Evolutionary conservation across 331 rosid genomes (phyloP).

Genomic region (Phaseolus coccineus): DNA sequence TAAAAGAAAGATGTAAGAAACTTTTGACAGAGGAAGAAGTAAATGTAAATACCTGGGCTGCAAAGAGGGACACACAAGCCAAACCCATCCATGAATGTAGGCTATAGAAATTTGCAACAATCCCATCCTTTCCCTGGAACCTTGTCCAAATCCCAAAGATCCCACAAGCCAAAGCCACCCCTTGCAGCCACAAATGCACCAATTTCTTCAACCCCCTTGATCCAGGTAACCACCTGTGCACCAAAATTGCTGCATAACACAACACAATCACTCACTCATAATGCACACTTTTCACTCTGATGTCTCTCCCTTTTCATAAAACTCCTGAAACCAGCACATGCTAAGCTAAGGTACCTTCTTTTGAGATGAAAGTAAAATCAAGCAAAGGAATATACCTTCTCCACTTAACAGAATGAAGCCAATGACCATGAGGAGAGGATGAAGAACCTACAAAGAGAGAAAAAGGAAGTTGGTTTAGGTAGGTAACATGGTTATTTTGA

Average conservation of each 20-base stretch:
- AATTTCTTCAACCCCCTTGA: slow-evolving; percentile 76
- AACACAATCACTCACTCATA: neutral
- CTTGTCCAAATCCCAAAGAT: slow-evolving; percentile 88
- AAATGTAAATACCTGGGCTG: slow-evolving; percentile 66
- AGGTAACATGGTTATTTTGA: neutral
- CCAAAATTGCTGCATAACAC: slow-evolving; percentile 69
- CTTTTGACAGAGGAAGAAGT: neutral
- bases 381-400: slow-evolving; percentile 62
- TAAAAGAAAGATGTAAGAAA: neutral
- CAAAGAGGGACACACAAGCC: slow-evolving; percentile 70
- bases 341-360: neutral
- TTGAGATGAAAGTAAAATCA: neutral
- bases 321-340: neutral
- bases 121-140: slow-evolving; percentile 66
- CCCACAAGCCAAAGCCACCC: slow-evolving; percentile 81
- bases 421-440: slow-evolving; percentile 90
- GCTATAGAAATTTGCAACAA: slow-evolving; percentile 86
- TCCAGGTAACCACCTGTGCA: slow-evolving; percentile 88
- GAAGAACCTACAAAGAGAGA: slow-evolving; percentile 67
- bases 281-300: neutral
- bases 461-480: neutral
- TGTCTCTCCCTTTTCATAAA: neutral
- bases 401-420: slow-evolving; percentile 91
- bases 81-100: slow-evolving; percentile 98
- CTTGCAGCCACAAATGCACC: slow-evolving; percentile 87